Conservation (phyloP, 2,329 filamentous ascomycete species). For the Colletotrichum liaoningense region DNA sequence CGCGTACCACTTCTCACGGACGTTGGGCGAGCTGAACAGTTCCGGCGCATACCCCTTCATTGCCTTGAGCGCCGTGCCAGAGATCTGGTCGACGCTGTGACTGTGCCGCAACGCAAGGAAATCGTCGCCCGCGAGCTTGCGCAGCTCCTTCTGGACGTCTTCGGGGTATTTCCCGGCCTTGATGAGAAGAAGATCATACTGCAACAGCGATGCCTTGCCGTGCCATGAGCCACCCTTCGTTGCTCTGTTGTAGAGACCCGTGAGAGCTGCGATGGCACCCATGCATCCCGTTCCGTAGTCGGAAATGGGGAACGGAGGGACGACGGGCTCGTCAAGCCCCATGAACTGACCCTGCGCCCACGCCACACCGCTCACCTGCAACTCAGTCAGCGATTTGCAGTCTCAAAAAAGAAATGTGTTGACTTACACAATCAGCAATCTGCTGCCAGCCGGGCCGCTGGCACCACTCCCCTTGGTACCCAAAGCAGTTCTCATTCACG, state of each 20-base stretch:
- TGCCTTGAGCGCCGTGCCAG: slow-evolving; percentile 65
- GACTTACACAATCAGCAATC: slow-evolving; percentile 71
- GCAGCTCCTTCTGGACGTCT: slow-evolving; percentile 63
- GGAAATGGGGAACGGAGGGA: slow-evolving; percentile 73
- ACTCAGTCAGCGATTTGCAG: background rate
- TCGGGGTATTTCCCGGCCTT: slow-evolving; percentile 67
- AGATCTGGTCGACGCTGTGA: slow-evolving; percentile 75
- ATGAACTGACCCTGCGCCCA: slow-evolving; percentile 73
- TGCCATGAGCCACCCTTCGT: slow-evolving; percentile 74
- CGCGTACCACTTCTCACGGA: slow-evolving; percentile 62
- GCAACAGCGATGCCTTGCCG: slow-evolving; percentile 72
- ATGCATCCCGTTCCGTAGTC: slow-evolving; percentile 80
- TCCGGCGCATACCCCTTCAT: slow-evolving; percentile 65
- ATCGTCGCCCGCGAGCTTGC: slow-evolving; percentile 58
- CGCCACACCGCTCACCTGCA: slow-evolving; percentile 61
- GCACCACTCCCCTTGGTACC: slow-evolving; percentile 69
- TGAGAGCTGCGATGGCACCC: slow-evolving; percentile 74
- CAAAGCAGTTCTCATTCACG: slow-evolving; percentile 79
- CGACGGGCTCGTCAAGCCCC: slow-evolving; percentile 71
- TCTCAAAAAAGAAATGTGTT: background rate
- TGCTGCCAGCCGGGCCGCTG: slow-evolving; percentile 77
- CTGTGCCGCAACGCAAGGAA: slow-evolving; percentile 69
- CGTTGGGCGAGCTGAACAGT: slow-evolving; percentile 60
- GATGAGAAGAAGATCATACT: slow-evolving; percentile 76
- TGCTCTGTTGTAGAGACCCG: slow-evolving; percentile 71